phyloP scores from a whole-genome alignment of 441 rosid species.

The Erodium trifolium region DNA sequence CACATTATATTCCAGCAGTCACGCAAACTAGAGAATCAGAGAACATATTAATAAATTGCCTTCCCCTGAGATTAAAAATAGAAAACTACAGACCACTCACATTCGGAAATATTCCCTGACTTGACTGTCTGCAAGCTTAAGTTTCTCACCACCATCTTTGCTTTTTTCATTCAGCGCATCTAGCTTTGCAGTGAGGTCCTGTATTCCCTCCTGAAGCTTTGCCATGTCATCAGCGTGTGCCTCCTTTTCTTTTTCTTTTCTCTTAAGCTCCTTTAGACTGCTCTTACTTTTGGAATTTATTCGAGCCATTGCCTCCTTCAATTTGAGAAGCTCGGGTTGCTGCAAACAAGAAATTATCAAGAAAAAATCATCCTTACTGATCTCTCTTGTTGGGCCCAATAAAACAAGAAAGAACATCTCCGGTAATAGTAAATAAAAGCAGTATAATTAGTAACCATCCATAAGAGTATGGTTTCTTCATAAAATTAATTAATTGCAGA shows the following conservation, averaged over 20 bases:
- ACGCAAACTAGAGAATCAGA: neutral
- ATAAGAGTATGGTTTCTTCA: neutral
- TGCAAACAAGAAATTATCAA: slow-evolving; percentile 24
- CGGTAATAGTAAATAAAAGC: slow-evolving; percentile 4
- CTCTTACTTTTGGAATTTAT: slow-evolving; percentile 79
- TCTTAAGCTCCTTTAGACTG: slow-evolving; percentile 69
- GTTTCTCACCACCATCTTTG: slow-evolving; percentile 71
- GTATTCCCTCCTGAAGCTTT: slow-evolving; percentile 60
- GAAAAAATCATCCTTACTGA: slow-evolving; percentile 18
- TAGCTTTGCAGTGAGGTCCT: slow-evolving; percentile 68
- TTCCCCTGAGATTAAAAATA: neutral
- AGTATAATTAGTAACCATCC: neutral
- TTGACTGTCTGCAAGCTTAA: slow-evolving; percentile 71
- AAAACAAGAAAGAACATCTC: slow-evolving; percentile 4
- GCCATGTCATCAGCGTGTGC: slow-evolving; percentile 59
- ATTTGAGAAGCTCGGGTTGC: slow-evolving; percentile 93
- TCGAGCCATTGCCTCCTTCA: slow-evolving; percentile 80
- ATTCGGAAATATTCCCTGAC: slow-evolving; percentile 74
- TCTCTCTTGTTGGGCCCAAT: slow-evolving; percentile 1
- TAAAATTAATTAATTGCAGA: neutral
- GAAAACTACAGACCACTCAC: slow-evolving; percentile 39
- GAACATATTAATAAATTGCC: neutral
- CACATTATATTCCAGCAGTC: slow-evolving; percentile 5
- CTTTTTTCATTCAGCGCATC: slow-evolving; percentile 71
- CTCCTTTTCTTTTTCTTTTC: slow-evolving; percentile 62